These are phyloP conservation scores for Crithidia mellificae DNA, from an alignment of 208 protist species.

Conservation along the genomic window DNA sequence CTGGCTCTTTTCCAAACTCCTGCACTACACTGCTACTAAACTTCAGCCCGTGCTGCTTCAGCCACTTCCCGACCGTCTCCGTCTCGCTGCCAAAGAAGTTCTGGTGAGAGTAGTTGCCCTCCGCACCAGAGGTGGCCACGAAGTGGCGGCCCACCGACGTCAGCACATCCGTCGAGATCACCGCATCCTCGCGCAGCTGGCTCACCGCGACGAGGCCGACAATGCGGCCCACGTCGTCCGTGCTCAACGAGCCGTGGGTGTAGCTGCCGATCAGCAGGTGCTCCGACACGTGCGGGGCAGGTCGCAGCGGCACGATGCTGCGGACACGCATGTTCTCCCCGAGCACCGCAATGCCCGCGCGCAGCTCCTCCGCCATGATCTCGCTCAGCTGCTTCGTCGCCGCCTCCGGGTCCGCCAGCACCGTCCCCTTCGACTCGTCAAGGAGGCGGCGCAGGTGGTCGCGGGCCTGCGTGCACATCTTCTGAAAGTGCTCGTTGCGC, in stretches of 20 bases:
- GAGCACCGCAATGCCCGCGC: constrained; percentile 66
- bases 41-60: constrained; percentile 73
- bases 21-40: constrained; percentile 81
- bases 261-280: constrained; percentile 74
- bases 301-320: constrained; percentile 50
- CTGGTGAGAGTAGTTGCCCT: constrained; percentile 79
- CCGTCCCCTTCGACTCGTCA: constrained; percentile 44
- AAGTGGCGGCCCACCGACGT: constrained; percentile 79
- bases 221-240: constrained; percentile 68
- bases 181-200: constrained; percentile 35
- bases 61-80: constrained; percentile 84
- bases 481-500: constrained; percentile 79
- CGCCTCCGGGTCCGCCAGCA: constrained; percentile 55
- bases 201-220: constrained; percentile 79
- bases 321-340: constrained; percentile 84
- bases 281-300: constrained; percentile 54
- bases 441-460: constrained; percentile 41
- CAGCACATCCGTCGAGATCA: constrained; percentile 44
- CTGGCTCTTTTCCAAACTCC: constrained; percentile 89
- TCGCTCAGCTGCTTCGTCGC: constrained; percentile 48
- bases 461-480: constrained; percentile 43
- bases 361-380: constrained; percentile 44
- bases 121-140: constrained; percentile 74
- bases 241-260: constrained; percentile 64
- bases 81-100: constrained; percentile 72